phyloP scores from a whole-genome alignment of 257 asterid species.

The Ilex asprella region DNA sequence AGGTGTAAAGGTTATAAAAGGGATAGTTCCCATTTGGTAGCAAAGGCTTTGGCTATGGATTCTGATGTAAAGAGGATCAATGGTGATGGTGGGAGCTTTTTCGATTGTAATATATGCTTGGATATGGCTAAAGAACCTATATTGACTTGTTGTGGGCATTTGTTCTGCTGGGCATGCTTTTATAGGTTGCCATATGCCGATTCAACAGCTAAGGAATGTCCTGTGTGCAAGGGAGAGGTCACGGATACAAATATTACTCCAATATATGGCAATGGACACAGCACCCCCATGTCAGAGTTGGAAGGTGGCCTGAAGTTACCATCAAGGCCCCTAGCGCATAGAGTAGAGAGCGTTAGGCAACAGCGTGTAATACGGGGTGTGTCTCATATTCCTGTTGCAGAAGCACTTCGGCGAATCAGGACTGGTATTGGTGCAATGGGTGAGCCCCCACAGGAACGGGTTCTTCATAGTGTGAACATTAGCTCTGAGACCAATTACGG shows the following conservation, averaged over 20 bases:
- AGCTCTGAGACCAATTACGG: constrained; percentile 17
- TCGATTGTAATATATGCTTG: constrained; percentile 69
- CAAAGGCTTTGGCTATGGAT: not conserved
- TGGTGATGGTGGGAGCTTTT: constrained; percentile 37
- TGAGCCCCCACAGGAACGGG: constrained; percentile 26
- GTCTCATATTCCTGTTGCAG: constrained; percentile 45
- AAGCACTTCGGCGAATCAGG: constrained; percentile 47
- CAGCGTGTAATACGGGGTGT: constrained; percentile 30
- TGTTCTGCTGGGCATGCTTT: constrained; percentile 74
- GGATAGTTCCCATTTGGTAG: not conserved
- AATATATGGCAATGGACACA: constrained; percentile 40
- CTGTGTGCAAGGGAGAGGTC: constrained; percentile 68
- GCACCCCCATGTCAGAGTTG: constrained; percentile 17
- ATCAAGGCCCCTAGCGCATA: constrained; percentile 55
- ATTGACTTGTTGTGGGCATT: constrained; percentile 72
- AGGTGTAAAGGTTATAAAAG: not conserved
- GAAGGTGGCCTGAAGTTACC: constrained; percentile 46
- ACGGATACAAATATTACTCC: constrained; percentile 33
- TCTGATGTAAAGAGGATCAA: not conserved
- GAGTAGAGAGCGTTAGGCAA: constrained; percentile 57
- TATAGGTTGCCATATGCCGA: constrained; percentile 48
- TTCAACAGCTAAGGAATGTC: constrained; percentile 57
- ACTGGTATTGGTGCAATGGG: constrained; percentile 38
- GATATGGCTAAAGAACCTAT: constrained; percentile 60
- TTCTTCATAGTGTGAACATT: constrained; percentile 14